phyloP scores from a whole-genome alignment of 257 asterid species.

The Penstemon newberryi region DNA sequence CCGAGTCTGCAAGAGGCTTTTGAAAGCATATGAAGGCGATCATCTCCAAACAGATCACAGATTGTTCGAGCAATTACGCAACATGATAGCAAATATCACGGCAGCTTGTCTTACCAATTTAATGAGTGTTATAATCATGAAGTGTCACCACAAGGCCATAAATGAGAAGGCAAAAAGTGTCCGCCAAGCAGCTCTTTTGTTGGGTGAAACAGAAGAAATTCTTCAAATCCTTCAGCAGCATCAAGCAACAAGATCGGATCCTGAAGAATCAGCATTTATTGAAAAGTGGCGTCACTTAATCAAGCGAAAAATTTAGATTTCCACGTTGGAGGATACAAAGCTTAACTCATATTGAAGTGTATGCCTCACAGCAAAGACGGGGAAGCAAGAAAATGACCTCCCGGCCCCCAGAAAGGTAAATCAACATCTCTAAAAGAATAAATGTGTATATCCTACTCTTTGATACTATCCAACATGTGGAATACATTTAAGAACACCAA shows the following conservation, averaged over 20 bases:
- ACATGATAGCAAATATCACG: conserved; percentile 40
- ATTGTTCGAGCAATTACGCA: conserved; percentile 25
- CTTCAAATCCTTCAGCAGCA: conserved; percentile 28
- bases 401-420: too few species aligned
- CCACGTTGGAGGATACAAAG: too few species aligned
- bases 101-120: conserved; percentile 46
- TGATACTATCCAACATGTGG: too few species aligned
- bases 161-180: conserved; percentile 39
- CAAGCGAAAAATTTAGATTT: background rate
- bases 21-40: background rate
- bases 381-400: too few species aligned
- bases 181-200: conserved; percentile 28
- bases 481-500: too few species aligned
- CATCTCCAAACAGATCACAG: conserved; percentile 14
- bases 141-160: conserved; percentile 26
- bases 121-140: conserved; percentile 15
- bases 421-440: too few species aligned
- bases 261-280: conserved; percentile 24
- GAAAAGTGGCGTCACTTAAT: conserved; percentile 26
- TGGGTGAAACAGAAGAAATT: conserved; percentile 41
- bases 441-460: too few species aligned
- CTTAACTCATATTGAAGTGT: too few species aligned
- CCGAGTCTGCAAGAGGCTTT: conserved; percentile 27
- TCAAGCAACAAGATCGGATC: conserved; percentile 18
- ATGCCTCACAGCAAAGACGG: too few species aligned